Conservation (phyloP, 768 basidiomycete species). For the Mycena maculata region DNA sequence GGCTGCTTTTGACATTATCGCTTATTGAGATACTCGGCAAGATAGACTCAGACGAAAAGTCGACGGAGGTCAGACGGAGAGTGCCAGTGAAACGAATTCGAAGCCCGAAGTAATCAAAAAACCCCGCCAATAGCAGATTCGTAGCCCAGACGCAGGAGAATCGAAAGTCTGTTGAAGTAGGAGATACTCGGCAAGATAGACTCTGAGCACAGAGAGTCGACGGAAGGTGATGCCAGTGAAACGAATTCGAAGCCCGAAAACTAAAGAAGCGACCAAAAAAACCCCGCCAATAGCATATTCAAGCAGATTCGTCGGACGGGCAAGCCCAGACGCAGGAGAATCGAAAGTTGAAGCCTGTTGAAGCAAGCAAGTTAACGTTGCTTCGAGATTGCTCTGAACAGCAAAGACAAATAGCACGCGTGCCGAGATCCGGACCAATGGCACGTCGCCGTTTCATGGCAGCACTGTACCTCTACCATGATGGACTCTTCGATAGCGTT, state of each 20-base stretch:
- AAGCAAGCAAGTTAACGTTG: not conserved
- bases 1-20: not conserved
- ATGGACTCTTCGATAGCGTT: not conserved
- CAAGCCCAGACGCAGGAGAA: not conserved
- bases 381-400: too few relatives aligned
- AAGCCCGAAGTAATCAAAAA: not conserved
- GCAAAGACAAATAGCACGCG: not conserved
- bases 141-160: not conserved
- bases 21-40: too few relatives aligned
- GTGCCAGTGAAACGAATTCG: not conserved
- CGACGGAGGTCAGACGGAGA: not conserved
- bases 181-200: not conserved
- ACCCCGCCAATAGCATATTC: too few relatives aligned
- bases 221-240: not conserved
- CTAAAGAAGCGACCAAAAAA: not conserved
- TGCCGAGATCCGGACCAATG: conserved; percentile 20
- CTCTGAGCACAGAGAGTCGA: not conserved
- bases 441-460: conserved; percentile 16
- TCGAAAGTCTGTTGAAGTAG: not conserved
- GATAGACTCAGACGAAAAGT: not conserved
- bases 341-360: not conserved
- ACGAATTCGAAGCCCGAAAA: not conserved
- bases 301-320: not conserved
- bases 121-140: too few relatives aligned
- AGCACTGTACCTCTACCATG: not conserved